Evolutionary conservation across 306 rosid species (phyloP), one percentile per base, ranked within the genome.

Genomic region (Trifolium pratense): DNA sequence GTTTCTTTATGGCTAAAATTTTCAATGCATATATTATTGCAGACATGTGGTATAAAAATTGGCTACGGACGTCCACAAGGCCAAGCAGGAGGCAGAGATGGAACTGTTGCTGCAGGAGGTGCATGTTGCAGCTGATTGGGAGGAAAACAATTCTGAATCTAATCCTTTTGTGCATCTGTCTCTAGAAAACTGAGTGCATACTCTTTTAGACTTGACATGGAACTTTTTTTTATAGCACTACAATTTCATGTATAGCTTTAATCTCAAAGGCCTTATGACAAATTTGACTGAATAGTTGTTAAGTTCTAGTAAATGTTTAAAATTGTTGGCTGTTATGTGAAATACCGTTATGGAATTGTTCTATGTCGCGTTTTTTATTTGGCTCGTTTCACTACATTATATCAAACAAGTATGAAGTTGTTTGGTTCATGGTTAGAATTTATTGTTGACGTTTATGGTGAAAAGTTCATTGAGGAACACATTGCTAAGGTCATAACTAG

Each of bases 21-120:
- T 11, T 20, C 49, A 11, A 76, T 63, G 57, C 25, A 75, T 53
- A 21, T 64, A 13, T 21, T 26, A 56, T 65, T 88, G 88, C 90
- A 94, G 98, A 83, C 97, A 57, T 88, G 83, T 60, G 98, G 98
- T 63, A 94, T 94, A 85, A 94, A 88, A 86, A 79, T 89, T 36
- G 96, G 96, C 58, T 91, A 91, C 55, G 96, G 92, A 67, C 92
- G 96, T 25, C 60, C 87, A 25, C 98, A 80, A 81, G 97, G 95
- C 36, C 83, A 79, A 43, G 32, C 96, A 9, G 96, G 96, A 4
- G 77, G 81, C 3, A 84, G 95, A 81, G 97, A 90, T 74, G 97
- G 96, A 80, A 15, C 95, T 8, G 87, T 89, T 64, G 76, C 88
- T 70, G 90, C 86, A 59, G 61, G 85, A 23, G 85, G 90, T 69